phyloP scores from a whole-genome alignment of 768 basidiomycete species.

The Podaxis mareebaensis region DNA sequence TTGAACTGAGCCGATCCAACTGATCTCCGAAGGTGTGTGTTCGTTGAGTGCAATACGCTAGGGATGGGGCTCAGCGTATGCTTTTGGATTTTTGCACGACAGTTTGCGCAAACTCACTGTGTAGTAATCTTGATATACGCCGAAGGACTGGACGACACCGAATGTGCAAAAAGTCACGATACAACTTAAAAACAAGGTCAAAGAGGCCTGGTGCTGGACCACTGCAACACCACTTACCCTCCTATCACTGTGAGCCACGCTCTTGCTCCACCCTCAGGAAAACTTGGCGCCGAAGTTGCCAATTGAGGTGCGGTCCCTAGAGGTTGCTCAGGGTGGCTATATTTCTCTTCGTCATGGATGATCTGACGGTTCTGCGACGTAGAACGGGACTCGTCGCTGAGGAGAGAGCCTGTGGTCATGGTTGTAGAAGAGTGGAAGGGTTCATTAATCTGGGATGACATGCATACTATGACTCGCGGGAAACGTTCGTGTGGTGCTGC shows the following conservation, averaged over 20 bases:
- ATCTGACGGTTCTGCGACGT: background rate
- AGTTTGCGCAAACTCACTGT: constrained; percentile 30
- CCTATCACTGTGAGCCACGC: constrained; percentile 49
- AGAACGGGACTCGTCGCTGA: constrained; percentile 1
- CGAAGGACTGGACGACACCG: constrained; percentile 49
- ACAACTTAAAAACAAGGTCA: constrained; percentile 26
- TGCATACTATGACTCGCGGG: constrained; percentile 12
- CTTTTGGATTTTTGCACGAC: background rate
- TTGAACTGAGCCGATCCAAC: constrained; percentile 54
- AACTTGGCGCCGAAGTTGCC: constrained; percentile 19
- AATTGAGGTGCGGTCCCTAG: background rate
- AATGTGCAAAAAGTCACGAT: constrained; percentile 50
- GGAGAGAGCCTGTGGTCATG: constrained; percentile 14
- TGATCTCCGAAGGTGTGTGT: constrained; percentile 43
- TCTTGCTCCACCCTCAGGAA: constrained; percentile 46
- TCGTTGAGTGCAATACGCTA: constrained; percentile 38
- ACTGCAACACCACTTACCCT: constrained; percentile 34
- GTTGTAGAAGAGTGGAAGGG: constrained; percentile 1
- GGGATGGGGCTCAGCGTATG: background rate
- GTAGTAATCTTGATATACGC: constrained; percentile 56
- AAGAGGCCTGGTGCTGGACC: constrained; percentile 1
- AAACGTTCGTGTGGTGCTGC: constrained; percentile 12
- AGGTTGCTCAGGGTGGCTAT: background rate
- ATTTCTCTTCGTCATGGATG: background rate
- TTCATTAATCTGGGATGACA: constrained; percentile 3